Base-by-base conservation (phyloP, 805 yeast species). In the Wickerhamiella allomyrinae region DNA sequence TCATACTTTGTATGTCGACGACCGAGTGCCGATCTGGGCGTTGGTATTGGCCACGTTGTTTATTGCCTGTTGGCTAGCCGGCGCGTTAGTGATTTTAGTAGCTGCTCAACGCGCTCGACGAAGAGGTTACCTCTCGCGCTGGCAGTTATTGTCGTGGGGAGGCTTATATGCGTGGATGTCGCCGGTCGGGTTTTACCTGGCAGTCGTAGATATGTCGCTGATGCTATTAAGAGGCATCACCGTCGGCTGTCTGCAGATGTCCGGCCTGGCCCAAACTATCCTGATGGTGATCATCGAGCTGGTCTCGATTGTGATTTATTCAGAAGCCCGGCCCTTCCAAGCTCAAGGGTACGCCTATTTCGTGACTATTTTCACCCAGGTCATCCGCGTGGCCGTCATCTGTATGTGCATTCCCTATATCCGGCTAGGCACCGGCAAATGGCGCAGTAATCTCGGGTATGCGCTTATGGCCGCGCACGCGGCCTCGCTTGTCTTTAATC, bases 321-420 rank as follows among this genome's bases (percentile, higher is more conserved):
- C 34, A 5, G 34, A 31, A 10, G 20, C 34, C 13, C 34, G 34
- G 21, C 34, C 34, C 13, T 31, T 31, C 34, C 34, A 31, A 10
- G 34, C 34, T 8, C 34, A 31, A 5, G 34, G 34, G 17, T 31
- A 19, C 29, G 20, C 13, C 22, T 40, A 29, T 19, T 34, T 40
- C n/a, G 31, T 40, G 13, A 23, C 15, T 15, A 21, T 35, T 19
- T 20, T 35, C 11, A 14, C 27, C n/a, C 27, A 22, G 17, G 27
- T 22, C 8, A n/a, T 35, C 20, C 17, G 27, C 3, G 38, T 35
- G 19, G 25, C 25, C 25, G 25, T 22, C 15, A 27, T 27, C 17
- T 27, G 31, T 17, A 27, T 27, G 31, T 27, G 31, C 8, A 27
- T 27, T n/a, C 31, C 31, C 15, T 27, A n/a, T n/a, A 27, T 27